phyloP scores from a whole-genome alignment of 305 asterid genomes.

The Fraxinus platypoda region DNA sequence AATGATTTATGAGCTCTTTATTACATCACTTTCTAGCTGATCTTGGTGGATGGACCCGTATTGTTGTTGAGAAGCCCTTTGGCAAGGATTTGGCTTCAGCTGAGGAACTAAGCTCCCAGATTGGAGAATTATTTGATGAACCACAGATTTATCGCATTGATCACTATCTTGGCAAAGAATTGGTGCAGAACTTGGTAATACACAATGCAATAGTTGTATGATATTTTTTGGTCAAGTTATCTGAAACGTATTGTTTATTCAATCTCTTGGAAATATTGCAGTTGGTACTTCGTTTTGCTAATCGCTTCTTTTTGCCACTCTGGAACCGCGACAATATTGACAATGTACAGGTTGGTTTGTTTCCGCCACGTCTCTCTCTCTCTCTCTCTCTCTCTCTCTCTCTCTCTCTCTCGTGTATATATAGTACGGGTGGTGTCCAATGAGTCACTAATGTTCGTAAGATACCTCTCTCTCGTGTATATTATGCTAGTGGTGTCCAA shows the following conservation, averaged over 20 bases:
- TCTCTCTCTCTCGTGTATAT: background rate
- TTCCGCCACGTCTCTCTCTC: background rate
- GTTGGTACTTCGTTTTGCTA: slow-evolving; percentile 61
- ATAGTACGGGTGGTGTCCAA: background rate
- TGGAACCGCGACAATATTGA: slow-evolving; percentile 61
- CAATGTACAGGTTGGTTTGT: slow-evolving; percentile 43
- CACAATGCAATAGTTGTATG: background rate
- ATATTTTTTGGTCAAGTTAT: background rate
- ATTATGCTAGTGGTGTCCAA: background rate
- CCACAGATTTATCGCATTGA: slow-evolving; percentile 90
- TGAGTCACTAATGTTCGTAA: background rate
- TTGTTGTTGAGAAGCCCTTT: slow-evolving; percentile 97
- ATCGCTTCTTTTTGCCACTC: slow-evolving; percentile 55
- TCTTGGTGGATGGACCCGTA: slow-evolving; percentile 96
- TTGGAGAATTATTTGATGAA: slow-evolving; percentile 87
- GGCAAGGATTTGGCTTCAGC: slow-evolving; percentile 95
- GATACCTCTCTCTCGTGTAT: background rate
- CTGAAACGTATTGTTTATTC: background rate
- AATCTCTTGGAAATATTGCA: slow-evolving; percentile 22
- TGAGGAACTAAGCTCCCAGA: slow-evolving; percentile 90
- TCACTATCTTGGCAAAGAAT: slow-evolving; percentile 95
- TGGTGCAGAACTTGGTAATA: slow-evolving; percentile 96
- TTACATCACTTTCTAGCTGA: slow-evolving; percentile 58
- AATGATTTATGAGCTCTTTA: background rate
- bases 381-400: background rate